Evolutionary conservation across 768 basidiomycete genomes (phyloP).

Genomic region (Termitomyces eurrhizus): DNA sequence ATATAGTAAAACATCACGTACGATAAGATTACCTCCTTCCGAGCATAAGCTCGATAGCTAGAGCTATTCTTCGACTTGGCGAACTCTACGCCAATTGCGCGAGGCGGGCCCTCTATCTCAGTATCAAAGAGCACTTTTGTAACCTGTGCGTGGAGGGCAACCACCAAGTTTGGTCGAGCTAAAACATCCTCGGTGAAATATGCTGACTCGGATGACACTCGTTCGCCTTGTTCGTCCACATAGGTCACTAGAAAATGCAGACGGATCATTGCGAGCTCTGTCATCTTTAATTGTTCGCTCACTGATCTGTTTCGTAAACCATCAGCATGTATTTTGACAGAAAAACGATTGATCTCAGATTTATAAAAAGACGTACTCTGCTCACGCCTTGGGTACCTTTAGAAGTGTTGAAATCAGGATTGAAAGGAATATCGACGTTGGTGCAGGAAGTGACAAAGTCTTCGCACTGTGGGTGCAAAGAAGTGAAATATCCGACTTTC

Average conservation of each 20-base stretch:
- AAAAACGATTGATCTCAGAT: neutral
- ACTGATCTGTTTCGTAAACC: conserved; percentile 24
- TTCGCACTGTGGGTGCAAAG: conserved; percentile 32
- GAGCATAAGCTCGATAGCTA: conserved; percentile 39
- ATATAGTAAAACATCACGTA: conserved; percentile 15
- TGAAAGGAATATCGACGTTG: conserved; percentile 47
- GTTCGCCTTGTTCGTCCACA: conserved; percentile 42
- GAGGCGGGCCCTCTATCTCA: conserved; percentile 24
- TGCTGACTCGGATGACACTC: conserved; percentile 58
- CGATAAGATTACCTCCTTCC: conserved; percentile 58
- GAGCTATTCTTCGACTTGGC: conserved; percentile 28
- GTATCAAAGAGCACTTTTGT: conserved; percentile 49
- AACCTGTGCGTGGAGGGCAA: conserved; percentile 48
- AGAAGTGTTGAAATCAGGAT: conserved; percentile 52
- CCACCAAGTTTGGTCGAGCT: conserved; percentile 54
- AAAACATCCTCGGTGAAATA: conserved; percentile 62
- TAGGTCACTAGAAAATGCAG: conserved; percentile 51
- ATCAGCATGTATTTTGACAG: neutral
- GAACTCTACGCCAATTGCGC: conserved; percentile 58
- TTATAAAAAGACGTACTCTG: conserved; percentile 33
- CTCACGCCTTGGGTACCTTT: conserved; percentile 53
- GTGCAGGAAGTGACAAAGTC: conserved; percentile 51
- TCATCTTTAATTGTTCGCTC: conserved; percentile 3
- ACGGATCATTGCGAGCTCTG: neutral
- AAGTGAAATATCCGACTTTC: conserved; percentile 46